These are phyloP conservation scores for Avena eriantha DNA, from an alignment of 176 grass and related monocot species.

Conservation along the genomic window DNA sequence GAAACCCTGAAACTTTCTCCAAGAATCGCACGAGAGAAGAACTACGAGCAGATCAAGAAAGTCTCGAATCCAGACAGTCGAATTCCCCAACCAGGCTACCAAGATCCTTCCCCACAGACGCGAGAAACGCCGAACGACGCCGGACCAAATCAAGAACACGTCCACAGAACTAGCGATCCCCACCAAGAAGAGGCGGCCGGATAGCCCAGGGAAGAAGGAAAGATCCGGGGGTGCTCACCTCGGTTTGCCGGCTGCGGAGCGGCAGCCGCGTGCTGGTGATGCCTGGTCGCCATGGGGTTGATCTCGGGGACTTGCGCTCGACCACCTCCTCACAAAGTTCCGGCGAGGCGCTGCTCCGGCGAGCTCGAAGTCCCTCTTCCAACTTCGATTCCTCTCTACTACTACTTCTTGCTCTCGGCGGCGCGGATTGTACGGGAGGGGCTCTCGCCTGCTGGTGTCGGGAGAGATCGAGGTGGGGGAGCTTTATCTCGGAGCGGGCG, in stretches of 20 bases:
- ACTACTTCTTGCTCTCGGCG: conserved; percentile 1
- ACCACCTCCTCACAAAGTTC: neutral
- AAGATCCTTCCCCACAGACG: neutral
- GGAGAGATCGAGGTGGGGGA: neutral
- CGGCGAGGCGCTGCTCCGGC: neutral
- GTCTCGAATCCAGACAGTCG: neutral
- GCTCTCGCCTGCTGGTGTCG: neutral
- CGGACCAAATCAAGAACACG: conserved; percentile 13
- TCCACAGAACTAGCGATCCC: neutral
- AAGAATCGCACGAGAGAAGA: neutral
- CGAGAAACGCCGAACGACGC: neutral
- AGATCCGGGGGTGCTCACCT: conserved; percentile 30
- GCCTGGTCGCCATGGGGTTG: conserved; percentile 66
- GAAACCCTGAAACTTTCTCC: neutral
- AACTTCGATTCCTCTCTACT: neutral
- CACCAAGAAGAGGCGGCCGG: neutral
- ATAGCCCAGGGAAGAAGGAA: neutral
- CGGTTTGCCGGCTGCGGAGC: conserved; percentile 56
- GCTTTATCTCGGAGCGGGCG: conserved; percentile 20
- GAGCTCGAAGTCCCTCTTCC: neutral
- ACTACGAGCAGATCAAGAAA: neutral
- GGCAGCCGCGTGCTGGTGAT: conserved; percentile 53
- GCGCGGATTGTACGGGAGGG: conserved; percentile 3
- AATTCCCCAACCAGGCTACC: neutral
- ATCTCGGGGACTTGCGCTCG: neutral